A percentile compares a stretch with the other conserved stretches of the same genome.
Conservation (phyloP, 441 rosid genomes). For the Omphalea diandra region DNA sequence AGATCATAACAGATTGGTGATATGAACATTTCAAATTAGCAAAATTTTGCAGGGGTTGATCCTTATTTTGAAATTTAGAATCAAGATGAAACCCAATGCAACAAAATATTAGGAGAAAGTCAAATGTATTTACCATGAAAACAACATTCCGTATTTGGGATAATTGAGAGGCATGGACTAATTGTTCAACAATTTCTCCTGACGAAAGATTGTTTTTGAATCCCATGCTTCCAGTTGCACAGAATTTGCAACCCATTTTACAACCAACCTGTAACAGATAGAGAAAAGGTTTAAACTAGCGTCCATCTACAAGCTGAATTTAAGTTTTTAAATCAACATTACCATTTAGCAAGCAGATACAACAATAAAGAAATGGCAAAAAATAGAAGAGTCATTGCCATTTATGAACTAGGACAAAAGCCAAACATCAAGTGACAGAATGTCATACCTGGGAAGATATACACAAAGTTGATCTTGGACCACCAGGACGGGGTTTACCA, state of each 20-base stretch:
- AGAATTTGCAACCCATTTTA: constrained; percentile 97
- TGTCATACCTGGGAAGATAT: constrained; percentile 83
- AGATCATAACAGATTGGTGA: background rate
- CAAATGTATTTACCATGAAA: constrained; percentile 62
- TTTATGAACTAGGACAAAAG: background rate
- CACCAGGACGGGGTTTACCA: constrained; percentile 91
- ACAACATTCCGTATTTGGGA: constrained; percentile 81
- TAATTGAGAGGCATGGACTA: constrained; percentile 83
- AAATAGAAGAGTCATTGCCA: background rate
- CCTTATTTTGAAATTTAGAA: background rate
- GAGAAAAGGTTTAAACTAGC: background rate
- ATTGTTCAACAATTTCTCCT: constrained; percentile 93
- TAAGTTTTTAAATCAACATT: background rate
- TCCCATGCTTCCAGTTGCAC: constrained; percentile 98
- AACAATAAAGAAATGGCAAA: background rate
- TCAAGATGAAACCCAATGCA: background rate
- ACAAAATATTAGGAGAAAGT: background rate
- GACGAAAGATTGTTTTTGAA: constrained; percentile 79
- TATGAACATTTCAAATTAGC: background rate
- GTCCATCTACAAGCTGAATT: background rate
- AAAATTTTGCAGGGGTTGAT: background rate
- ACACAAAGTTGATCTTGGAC: constrained; percentile 78
- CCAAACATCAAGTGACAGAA: background rate
- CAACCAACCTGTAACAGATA: constrained; percentile 74
- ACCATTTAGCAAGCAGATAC: background rate